Evolutionary conservation across 208 protist species (phyloP).

Genomic region (Crithidia fasciculata): DNA sequence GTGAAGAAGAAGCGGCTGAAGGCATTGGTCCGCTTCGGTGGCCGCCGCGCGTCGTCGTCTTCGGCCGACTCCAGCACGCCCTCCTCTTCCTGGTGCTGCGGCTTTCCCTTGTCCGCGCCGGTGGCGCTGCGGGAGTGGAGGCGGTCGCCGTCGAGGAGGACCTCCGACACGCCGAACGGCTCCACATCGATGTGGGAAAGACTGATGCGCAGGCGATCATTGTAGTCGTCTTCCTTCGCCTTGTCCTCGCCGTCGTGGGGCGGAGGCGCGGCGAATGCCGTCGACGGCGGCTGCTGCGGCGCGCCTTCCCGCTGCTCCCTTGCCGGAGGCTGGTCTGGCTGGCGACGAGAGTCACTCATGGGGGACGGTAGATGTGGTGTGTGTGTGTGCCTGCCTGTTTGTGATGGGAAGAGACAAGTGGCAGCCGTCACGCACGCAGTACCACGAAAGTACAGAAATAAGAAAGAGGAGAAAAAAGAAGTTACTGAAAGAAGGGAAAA

Average conservation of each 20-base stretch:
- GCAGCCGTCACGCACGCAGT: not conserved
- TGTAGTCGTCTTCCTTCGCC: conserved; percentile 25
- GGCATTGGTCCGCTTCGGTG: not conserved
- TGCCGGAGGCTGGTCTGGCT: not conserved
- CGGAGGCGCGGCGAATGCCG: not conserved
- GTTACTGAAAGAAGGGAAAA: too few species aligned
- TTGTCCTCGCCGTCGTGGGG: not conserved
- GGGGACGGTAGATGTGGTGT: not conserved
- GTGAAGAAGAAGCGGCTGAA: conserved; percentile 29
- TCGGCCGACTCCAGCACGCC: conserved; percentile 21
- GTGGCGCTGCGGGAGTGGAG: conserved; percentile 9
- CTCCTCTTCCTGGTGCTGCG: not conserved
- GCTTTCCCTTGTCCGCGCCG: not conserved
- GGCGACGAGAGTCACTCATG: conserved; percentile 1
- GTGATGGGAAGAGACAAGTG: too few species aligned
- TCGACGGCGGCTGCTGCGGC: not conserved
- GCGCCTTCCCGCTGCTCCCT: not conserved
- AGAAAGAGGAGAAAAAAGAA: conserved; percentile 5
- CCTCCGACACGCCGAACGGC: conserved; percentile 10
- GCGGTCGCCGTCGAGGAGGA: conserved; percentile 21
- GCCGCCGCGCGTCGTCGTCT: not conserved
- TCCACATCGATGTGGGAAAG: conserved; percentile 29
- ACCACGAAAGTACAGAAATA: not conserved
- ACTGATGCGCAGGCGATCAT: conserved; percentile 30
- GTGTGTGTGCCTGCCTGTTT: too few species aligned